Evolutionary conservation across 345 rosid genomes (phyloP).

Genomic region (Eucalyptus regnans): DNA sequence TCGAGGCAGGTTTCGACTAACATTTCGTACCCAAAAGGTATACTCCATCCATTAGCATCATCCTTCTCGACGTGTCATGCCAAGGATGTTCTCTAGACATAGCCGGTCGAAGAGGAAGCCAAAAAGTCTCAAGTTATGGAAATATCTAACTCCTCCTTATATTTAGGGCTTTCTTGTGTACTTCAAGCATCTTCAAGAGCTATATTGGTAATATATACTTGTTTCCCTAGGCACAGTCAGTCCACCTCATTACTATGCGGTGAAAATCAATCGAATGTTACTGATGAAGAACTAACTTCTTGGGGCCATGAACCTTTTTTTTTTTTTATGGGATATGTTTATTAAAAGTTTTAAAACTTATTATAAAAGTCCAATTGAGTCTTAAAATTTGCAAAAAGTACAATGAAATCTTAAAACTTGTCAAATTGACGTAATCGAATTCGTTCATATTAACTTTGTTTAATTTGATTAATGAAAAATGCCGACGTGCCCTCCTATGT

Average conservation of each 20-base stretch:
- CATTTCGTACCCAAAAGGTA: background rate
- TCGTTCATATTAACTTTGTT: no score
- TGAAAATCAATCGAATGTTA: background rate
- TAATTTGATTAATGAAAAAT: no score
- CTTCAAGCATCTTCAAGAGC: background rate
- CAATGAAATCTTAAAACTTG: fast-evolving
- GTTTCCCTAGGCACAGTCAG: background rate
- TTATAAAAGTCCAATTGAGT: no score
- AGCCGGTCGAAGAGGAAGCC: background rate
- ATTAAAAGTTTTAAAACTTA: no score
- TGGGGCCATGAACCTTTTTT: background rate
- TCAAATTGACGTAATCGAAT: no score
- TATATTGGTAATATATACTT: background rate
- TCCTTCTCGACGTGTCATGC: background rate
- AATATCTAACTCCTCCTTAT: background rate
- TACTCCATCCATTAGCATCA: background rate
- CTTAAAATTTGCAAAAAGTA: no score
- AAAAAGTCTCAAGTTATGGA: background rate
- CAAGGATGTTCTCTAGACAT: background rate
- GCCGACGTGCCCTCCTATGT: fast-evolving
- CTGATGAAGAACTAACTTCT: background rate
- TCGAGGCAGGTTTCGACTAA: background rate
- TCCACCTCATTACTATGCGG: background rate
- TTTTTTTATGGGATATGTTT: no score
- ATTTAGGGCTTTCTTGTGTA: background rate